Evolutionary conservation across 768 basidiomycete species (phyloP).

Genomic region (Termitomyces sp.): DNA sequence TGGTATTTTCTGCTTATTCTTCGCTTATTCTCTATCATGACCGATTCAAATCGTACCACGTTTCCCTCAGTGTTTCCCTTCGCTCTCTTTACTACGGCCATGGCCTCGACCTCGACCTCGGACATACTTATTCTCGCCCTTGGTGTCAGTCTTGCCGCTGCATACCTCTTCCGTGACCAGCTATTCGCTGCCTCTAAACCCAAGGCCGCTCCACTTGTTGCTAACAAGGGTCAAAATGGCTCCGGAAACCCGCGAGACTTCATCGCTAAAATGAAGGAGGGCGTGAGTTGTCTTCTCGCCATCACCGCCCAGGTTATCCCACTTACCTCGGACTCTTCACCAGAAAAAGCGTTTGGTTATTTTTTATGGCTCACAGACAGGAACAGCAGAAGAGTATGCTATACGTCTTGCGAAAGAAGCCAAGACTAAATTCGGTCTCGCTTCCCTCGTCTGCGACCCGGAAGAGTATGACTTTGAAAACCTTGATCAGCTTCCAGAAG

Average conservation of each 20-base stretch:
- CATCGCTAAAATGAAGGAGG: slow-evolving; percentile 89
- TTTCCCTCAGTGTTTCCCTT: slow-evolving; percentile 33
- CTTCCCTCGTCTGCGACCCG: slow-evolving; percentile 95
- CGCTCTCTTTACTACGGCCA: slow-evolving; percentile 26
- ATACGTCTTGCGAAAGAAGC: slow-evolving; percentile 97
- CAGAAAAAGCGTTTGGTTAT: slow-evolving; percentile 97
- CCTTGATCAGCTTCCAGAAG: slow-evolving; percentile 84
- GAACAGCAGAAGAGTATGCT: slow-evolving; percentile 97
- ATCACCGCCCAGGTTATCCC: not conserved
- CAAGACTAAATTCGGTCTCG: slow-evolving; percentile 91
- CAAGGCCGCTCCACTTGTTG: slow-evolving; percentile 40
- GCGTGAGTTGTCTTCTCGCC: slow-evolving; percentile 45
- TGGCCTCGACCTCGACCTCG: slow-evolving; percentile 61
- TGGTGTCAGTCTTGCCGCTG: slow-evolving; percentile 68
- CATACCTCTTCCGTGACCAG: slow-evolving; percentile 82
- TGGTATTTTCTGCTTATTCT: slow-evolving; percentile 16
- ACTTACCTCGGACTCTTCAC: not conserved
- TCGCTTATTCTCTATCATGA: slow-evolving; percentile 18
- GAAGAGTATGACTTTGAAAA: slow-evolving; percentile 99
- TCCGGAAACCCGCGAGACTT: slow-evolving; percentile 91
- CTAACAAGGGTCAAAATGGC: slow-evolving; percentile 52
- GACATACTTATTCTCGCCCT: slow-evolving; percentile 69
- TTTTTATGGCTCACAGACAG: slow-evolving; percentile 98
- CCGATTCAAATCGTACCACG: slow-evolving; percentile 30
- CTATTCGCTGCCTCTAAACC: slow-evolving; percentile 65